Conservation (phyloP, 495 filamentous ascomycete genomes). For the Hyphodiscus hymeniophilus region DNA sequence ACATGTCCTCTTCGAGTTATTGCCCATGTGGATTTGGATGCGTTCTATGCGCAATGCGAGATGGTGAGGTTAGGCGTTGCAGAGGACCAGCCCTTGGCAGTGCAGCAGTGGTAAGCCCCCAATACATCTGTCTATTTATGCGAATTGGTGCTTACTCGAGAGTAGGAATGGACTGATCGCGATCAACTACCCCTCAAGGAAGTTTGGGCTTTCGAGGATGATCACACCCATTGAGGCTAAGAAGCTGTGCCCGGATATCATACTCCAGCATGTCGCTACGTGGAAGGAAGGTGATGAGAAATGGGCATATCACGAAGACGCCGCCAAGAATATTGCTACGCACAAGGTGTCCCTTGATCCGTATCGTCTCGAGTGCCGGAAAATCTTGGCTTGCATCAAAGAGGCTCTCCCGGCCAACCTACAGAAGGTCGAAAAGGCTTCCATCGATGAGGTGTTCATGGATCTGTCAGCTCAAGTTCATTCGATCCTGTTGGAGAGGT, state of each 20-base stretch:
- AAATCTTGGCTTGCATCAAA: constrained; percentile 77
- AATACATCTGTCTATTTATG: constrained; percentile 6
- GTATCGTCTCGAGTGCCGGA: constrained; percentile 77
- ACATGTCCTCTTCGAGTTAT: constrained; percentile 77
- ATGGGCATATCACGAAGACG: constrained; percentile 87
- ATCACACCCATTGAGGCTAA: constrained; percentile 73
- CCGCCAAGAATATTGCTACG: constrained; percentile 62
- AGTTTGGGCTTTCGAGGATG: constrained; percentile 68
- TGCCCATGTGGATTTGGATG: constrained; percentile 92
- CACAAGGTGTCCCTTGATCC: constrained; percentile 93
- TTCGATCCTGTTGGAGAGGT: constrained; percentile 63
- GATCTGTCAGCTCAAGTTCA: constrained; percentile 82
- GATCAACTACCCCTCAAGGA: constrained; percentile 87
- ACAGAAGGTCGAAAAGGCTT: constrained; percentile 82
- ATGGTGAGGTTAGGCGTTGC: constrained; percentile 72
- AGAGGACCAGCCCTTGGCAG: constrained; percentile 73
- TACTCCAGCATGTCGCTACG: constrained; percentile 88
- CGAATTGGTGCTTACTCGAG: constrained; percentile 13
- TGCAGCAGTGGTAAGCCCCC: constrained; percentile 65
- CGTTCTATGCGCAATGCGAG: constrained; percentile 97
- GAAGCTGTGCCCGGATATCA: constrained; percentile 76
- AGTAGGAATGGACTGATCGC: constrained; percentile 73
- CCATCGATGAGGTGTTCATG: constrained; percentile 85
- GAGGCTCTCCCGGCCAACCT: constrained; percentile 52
- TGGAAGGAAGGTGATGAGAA: constrained; percentile 85